These are phyloP conservation scores for Bolboschoenus planiculmis DNA, from an alignment of 176 grass and related monocot genomes.

Conservation along the genomic window DNA sequence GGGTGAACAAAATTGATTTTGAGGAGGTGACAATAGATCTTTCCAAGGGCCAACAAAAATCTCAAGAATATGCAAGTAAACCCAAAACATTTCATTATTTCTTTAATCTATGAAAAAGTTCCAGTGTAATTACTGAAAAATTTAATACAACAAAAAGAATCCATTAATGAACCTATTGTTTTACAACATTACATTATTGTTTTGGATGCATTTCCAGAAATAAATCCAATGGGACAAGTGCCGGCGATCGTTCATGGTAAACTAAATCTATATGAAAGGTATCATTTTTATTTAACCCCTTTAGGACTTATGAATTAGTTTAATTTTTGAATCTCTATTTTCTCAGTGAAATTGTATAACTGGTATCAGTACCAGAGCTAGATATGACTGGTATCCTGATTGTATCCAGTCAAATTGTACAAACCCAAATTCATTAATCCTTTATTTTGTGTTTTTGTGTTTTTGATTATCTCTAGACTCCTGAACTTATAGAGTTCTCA, in stretches of 20 bases:
- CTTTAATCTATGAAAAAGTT: background rate
- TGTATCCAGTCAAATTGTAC: background rate
- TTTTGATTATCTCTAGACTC: background rate
- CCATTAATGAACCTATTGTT: background rate
- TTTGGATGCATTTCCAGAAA: conserved; percentile 33
- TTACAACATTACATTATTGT: background rate
- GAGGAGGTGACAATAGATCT: conserved; percentile 61
- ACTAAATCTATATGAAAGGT: conserved; percentile 74
- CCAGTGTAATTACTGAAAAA: background rate
- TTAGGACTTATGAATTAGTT: background rate
- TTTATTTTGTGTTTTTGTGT: background rate
- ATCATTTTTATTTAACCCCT: background rate
- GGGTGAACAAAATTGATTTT: conserved; percentile 49
- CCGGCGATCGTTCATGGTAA: conserved; percentile 59
- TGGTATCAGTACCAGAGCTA: background rate
- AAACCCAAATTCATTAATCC: too few relatives aligned
- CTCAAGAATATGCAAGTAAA: conserved; percentile 41
- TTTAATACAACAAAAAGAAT: background rate
- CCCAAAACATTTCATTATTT: background rate
- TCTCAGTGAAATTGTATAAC: background rate
- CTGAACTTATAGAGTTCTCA: background rate
- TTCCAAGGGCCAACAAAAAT: conserved; percentile 36
- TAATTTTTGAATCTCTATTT: background rate
- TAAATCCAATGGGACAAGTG: conserved; percentile 74
- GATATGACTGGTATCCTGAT: background rate